Percentiles rank a stretch among this genome's conserved stretches.
Conservation (phyloP, 2,329 filamentous ascomycete genomes). For the Neodidymelliopsis sp. region DNA sequence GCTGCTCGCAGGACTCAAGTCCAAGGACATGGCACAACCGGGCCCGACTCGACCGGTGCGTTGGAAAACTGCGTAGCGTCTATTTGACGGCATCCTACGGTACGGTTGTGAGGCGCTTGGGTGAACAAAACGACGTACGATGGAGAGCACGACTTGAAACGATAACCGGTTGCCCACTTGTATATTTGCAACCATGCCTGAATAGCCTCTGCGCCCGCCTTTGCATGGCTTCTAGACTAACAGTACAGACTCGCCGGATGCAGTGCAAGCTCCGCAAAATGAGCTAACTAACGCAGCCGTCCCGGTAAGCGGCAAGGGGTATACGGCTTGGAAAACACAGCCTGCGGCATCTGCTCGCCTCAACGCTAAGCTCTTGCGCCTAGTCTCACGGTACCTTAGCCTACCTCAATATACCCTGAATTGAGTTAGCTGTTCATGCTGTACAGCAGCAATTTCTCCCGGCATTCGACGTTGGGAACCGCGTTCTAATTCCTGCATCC, state of each 20-base stretch:
- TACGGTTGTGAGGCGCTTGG: neutral
- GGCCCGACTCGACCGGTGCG: too few species aligned
- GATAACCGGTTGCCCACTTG: too few species aligned
- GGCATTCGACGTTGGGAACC: neutral
- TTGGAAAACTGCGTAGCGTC: neutral
- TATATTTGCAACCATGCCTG: too few species aligned
- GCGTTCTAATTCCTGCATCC: too few species aligned
- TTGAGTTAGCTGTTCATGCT: neutral
- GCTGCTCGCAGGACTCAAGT: neutral
- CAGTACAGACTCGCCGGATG: neutral
- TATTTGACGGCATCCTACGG: neutral
- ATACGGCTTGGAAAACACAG: neutral
- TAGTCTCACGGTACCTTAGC: neutral
- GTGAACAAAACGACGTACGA: too few species aligned
- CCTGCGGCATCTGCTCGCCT: neutral
- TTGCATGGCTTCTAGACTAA: neutral
- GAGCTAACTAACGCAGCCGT: neutral
- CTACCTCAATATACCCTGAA: neutral
- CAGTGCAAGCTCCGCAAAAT: neutral
- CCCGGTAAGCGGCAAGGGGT: slow-evolving; percentile 3
- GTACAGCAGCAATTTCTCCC: neutral
- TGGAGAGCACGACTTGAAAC: too few species aligned
- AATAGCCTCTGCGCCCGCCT: neutral
- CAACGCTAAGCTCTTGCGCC: neutral
- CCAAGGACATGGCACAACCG: neutral